A percentile compares a stretch with the other conserved stretches of the same genome.
Evolutionary conservation across 2,329 filamentous ascomycete species (phyloP).

Genomic region (Aspergillus ustus): DNA sequence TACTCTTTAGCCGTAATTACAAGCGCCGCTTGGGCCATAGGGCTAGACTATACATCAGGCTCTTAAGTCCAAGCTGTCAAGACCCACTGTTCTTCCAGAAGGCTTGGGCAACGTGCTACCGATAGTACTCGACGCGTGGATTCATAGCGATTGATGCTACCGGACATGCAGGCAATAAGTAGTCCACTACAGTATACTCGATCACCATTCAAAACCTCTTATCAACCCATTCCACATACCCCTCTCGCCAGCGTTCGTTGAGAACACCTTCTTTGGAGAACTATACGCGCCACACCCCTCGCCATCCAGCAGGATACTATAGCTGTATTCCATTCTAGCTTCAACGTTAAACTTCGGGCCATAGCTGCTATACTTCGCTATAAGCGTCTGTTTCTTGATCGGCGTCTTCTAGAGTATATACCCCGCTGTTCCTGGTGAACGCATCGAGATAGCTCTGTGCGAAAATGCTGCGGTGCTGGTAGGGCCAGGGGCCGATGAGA

Average conservation of each 20-base stretch:
- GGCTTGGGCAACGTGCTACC: too few species aligned
- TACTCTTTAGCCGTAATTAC: too few species aligned
- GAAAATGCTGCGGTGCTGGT: slow-evolving; percentile 62
- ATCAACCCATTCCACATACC: slow-evolving; percentile 34
- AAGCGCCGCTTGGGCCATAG: too few species aligned
- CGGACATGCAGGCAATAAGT: too few species aligned
- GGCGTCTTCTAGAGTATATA: slow-evolving; percentile 58
- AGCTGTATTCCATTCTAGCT: slow-evolving; percentile 46
- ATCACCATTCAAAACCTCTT: too few species aligned
- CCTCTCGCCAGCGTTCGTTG: slow-evolving; percentile 48
- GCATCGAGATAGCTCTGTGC: slow-evolving; percentile 59
- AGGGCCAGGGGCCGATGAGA: slow-evolving; percentile 55
- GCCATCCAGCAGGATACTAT: slow-evolving; percentile 54
- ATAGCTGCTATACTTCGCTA: slow-evolving; percentile 59
- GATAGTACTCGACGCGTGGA: too few species aligned
- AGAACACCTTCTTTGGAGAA: slow-evolving; percentile 50
- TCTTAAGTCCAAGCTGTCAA: too few species aligned
- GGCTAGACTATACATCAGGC: too few species aligned
- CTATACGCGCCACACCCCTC: slow-evolving; percentile 43
- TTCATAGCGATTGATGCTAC: too few species aligned
- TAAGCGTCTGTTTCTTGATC: slow-evolving; percentile 51
- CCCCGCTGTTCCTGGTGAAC: slow-evolving; percentile 56
- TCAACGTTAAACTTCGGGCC: slow-evolving; percentile 60
- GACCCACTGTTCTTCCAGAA: too few species aligned
- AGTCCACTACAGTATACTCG: too few species aligned